Evolutionary conservation across 805 yeast genomes (phyloP).

Genomic region (Komagataella phaffii): DNA sequence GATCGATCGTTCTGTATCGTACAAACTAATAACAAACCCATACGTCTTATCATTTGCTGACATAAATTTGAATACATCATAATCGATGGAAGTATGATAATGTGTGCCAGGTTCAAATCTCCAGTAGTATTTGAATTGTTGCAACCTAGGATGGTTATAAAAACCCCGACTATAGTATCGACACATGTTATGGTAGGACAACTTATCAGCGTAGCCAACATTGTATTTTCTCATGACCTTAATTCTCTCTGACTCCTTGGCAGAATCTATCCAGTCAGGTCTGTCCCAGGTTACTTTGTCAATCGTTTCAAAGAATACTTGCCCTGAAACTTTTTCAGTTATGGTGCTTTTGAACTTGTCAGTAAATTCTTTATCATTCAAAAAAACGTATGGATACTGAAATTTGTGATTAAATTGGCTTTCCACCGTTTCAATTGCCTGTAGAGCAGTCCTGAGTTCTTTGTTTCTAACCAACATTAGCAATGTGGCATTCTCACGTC

Average conservation of each 20-base stretch:
- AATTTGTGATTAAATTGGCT: constrained; percentile 52
- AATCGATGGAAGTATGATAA: constrained; percentile 55
- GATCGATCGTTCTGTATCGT: constrained; percentile 57
- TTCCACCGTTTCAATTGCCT: constrained; percentile 51
- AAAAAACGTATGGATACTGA: constrained; percentile 68
- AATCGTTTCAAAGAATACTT: constrained; percentile 36
- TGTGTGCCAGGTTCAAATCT: constrained; percentile 65
- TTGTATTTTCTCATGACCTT: constrained; percentile 20
- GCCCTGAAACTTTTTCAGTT: constrained; percentile 23
- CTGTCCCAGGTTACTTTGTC: constrained; percentile 33
- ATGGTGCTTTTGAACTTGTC: constrained; percentile 39
- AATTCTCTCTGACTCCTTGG: constrained; percentile 22
- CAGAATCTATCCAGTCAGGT: constrained; percentile 27
- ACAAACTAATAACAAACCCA: constrained; percentile 59
- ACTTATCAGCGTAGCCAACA: constrained; percentile 46
- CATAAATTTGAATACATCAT: constrained; percentile 70
- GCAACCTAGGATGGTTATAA: constrained; percentile 48
- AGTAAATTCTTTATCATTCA: constrained; percentile 59
- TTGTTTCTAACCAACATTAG: constrained; percentile 58
- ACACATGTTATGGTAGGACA: constrained; percentile 76
- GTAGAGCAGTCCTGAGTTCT: constrained; percentile 35
- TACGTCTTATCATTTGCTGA: constrained; percentile 52
- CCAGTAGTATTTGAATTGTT: constrained; percentile 63
- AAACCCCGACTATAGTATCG: constrained; percentile 59
- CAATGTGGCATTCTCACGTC: constrained; percentile 64